Evolutionary conservation across 2,329 filamentous ascomycete genomes (phyloP).

Genomic region (Tolypocladium ovalisporum): DNA sequence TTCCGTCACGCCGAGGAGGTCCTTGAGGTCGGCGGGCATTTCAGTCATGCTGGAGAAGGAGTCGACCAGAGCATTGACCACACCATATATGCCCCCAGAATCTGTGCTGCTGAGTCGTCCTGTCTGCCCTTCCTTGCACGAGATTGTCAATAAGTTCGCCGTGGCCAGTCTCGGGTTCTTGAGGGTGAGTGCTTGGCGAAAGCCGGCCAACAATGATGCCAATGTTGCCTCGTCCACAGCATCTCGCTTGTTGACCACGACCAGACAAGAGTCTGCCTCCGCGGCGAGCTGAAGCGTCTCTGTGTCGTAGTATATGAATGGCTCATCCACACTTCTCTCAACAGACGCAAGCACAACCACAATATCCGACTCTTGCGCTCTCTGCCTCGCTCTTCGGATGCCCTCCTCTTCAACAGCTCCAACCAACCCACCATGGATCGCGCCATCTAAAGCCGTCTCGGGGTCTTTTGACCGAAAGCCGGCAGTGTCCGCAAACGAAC

Average conservation of each 20-base stretch:
- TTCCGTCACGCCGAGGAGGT: slow-evolving; percentile 82
- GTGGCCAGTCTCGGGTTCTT: slow-evolving; percentile 13
- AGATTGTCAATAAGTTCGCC: slow-evolving; percentile 44
- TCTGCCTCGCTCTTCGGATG: slow-evolving; percentile 73
- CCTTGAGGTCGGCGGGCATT: slow-evolving; percentile 61
- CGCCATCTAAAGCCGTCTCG: background rate
- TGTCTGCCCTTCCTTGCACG: slow-evolving; percentile 53
- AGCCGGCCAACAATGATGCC: slow-evolving; percentile 25
- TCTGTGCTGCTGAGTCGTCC: slow-evolving; percentile 23
- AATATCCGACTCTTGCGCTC: slow-evolving; percentile 74
- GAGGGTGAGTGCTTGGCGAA: slow-evolving; percentile 16
- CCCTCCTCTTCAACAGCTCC: slow-evolving; percentile 79
- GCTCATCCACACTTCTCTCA: slow-evolving; percentile 33
- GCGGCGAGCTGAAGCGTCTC: slow-evolving; percentile 45
- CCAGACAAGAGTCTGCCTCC: slow-evolving; percentile 34
- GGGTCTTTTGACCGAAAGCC: slow-evolving; percentile 54
- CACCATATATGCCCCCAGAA: slow-evolving; percentile 54
- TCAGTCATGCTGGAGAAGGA: slow-evolving; percentile 63
- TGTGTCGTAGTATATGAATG: slow-evolving; percentile 38
- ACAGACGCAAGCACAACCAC: slow-evolving; percentile 72
- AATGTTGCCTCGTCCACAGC: slow-evolving; percentile 25
- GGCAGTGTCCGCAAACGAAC: slow-evolving; percentile 91
- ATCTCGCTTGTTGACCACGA: slow-evolving; percentile 56
- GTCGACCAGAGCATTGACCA: slow-evolving; percentile 56
- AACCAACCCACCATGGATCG: slow-evolving; percentile 27